Evolutionary conservation across 1,284 basidiomycete genomes (phyloP), one percentile per base, ranked within the genome.

Genomic region (Pisolithus thermaeus): DNA sequence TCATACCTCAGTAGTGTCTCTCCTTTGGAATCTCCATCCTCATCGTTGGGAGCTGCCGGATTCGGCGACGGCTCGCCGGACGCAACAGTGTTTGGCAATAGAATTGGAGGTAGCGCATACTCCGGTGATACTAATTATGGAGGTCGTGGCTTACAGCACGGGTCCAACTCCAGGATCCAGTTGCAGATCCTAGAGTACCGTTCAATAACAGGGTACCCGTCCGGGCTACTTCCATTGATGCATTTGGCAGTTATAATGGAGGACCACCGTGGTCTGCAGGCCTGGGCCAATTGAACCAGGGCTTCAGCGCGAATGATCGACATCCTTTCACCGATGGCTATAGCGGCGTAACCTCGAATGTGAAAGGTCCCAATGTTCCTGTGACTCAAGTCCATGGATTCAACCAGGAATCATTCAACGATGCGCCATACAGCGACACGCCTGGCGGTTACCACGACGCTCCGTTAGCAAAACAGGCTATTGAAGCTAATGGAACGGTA

Each of bases 61-160:
- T 84, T 84, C 59, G 72, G 75, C 49, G 78, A 81, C 59, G 75
- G 73, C 18, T 87, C 86, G 35, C 84, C 87, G 0, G 87, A 88
- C 65, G 75, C 78, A n/a, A 63, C 74, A 23, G 68, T 74, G 3
- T 79, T 85, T 58, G 76, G 76, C 47, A 76, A 77, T 20, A 72
- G 78, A 48, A 69, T 72, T 23, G 71, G 61, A 8, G 58, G 58
- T 20, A 76, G 73, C 49, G 49, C 69, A 12, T 72, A 70, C 51
- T 69, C 73, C 48, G 59, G 52, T n/a, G 68, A 67, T 50, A 61
- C 69, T 27, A 61, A 70, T 37, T 61, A 65, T 27, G 70, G 59
- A 28, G 61, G 66, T 39, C 67, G 61, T 36, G 54, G 49, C 66
- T 63, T 55, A 64, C 63, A 50, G 68, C 72, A 46, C 63, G 69